phyloP scores from a whole-genome alignment of 2,329 filamentous ascomycete genomes.

The Exserohilum turcica region DNA sequence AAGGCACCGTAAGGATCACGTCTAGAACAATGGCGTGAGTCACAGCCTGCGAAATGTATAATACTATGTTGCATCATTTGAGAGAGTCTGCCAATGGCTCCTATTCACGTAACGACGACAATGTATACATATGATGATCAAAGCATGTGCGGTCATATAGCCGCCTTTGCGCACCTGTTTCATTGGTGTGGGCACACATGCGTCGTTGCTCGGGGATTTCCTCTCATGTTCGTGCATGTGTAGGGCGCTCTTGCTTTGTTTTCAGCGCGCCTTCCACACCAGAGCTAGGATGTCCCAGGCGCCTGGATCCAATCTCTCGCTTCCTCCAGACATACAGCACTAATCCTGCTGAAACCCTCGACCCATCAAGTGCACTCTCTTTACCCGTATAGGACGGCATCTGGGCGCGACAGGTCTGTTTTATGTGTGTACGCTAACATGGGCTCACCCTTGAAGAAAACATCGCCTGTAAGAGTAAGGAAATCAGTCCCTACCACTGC shows the following conservation, averaged over 20 bases:
- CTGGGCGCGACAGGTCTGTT: not conserved
- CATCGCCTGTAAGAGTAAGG: conserved; percentile 1
- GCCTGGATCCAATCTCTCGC: not conserved
- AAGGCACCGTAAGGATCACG: conserved; percentile 21
- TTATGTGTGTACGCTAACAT: not conserved
- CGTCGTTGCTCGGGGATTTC: not conserved
- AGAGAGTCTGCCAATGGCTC: not conserved
- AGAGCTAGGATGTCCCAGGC: conserved; percentile 4
- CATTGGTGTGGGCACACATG: not conserved
- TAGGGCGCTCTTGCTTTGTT: not conserved
- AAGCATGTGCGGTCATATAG: not conserved
- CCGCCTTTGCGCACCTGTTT: not conserved
- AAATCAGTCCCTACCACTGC: conserved; percentile 29
- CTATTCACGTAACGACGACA: conserved; percentile 5
- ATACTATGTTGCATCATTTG: not conserved
- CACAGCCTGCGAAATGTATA: not conserved
- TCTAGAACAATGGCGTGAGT: not conserved
- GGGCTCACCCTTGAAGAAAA: not conserved
- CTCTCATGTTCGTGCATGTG: not conserved
- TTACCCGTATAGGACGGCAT: conserved; percentile 1
- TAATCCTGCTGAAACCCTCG: not conserved
- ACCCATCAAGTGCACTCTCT: not conserved
- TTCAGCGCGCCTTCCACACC: conserved; percentile 13
- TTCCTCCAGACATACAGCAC: conserved; percentile 2
- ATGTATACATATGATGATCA: conserved; percentile 3